Percentiles rank a stretch among this genome's conserved stretches.
phyloP scores from a whole-genome alignment of 179 eudicot genomes.

The Spinacia oleracea region DNA sequence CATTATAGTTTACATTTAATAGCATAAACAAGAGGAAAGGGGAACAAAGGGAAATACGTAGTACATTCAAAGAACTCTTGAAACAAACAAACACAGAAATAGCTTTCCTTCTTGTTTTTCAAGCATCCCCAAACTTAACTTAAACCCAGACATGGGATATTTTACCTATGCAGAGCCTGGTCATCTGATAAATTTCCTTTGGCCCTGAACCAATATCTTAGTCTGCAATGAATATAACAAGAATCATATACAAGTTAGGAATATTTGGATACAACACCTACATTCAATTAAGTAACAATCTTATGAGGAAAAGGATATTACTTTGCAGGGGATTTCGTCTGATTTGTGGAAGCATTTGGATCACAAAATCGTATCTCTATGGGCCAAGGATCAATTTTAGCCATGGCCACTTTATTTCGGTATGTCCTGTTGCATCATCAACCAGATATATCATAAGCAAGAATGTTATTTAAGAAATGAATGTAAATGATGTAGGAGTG shows the following conservation, averaged over 20 bases:
- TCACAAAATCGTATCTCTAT: constrained; percentile 89
- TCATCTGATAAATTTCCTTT: constrained; percentile 83
- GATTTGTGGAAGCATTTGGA: constrained; percentile 61
- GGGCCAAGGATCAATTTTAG: constrained; percentile 67
- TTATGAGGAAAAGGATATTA: constrained; percentile 15
- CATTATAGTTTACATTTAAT: not conserved
- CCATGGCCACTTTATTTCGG: constrained; percentile 82
- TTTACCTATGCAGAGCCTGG: constrained; percentile 85
- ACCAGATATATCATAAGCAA: constrained; percentile 15
- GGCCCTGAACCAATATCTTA: constrained; percentile 81
- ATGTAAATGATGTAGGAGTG: not conserved
- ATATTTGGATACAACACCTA: not conserved
- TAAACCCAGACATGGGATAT: not conserved
- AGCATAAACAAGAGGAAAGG: not conserved
- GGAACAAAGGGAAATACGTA: not conserved
- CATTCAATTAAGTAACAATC: not conserved
- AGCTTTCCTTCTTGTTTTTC: not conserved
- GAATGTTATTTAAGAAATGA: not conserved
- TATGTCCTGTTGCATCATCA: constrained; percentile 62
- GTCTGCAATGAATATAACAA: constrained; percentile 40
- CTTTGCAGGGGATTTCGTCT: constrained; percentile 87
- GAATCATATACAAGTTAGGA: not conserved
- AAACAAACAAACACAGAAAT: not conserved
- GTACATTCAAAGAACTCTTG: not conserved
- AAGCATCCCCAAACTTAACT: not conserved